A percentile compares a stretch with the other conserved stretches of the same genome.
These are phyloP conservation scores for Fusarium nelsonii DNA, from an alignment of 2,329 filamentous ascomycete genomes.

Conservation along the genomic window DNA sequence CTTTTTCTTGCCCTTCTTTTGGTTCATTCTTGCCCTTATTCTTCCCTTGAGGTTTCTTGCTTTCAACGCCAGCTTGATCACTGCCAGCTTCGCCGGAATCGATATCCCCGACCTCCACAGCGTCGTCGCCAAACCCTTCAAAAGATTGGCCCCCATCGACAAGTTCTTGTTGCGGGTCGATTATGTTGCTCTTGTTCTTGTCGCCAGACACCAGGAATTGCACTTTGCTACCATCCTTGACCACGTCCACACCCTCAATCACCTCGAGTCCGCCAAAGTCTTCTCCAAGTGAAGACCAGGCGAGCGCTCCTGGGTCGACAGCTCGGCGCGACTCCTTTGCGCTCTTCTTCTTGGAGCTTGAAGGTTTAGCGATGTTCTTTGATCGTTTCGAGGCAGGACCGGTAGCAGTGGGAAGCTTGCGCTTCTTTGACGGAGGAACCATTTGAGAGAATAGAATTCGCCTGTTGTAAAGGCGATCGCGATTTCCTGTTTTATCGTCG, in stretches of 20 bases:
- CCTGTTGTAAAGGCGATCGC: constrained; percentile 19
- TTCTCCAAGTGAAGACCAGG: constrained; percentile 84
- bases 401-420: constrained; percentile 53
- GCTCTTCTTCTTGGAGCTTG: constrained; percentile 49
- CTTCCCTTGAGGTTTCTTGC: constrained; percentile 48
- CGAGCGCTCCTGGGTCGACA: constrained; percentile 62
- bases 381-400: constrained; percentile 54
- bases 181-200: constrained; percentile 60
- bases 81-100: constrained; percentile 50
- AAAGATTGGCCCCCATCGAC: constrained; percentile 67
- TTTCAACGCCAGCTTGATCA: constrained; percentile 50
- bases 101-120: constrained; percentile 52
- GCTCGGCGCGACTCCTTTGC: constrained; percentile 46
- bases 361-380: constrained; percentile 47
- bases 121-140: constrained; percentile 71
- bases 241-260: constrained; percentile 89
- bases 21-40: constrained; percentile 50
- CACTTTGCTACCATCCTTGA: constrained; percentile 71
- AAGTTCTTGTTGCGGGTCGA: constrained; percentile 32
- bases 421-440: constrained; percentile 54
- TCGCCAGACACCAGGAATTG: constrained; percentile 64
- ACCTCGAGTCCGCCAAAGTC: constrained; percentile 95
- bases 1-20: constrained; percentile 48
- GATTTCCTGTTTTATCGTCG: background rate
- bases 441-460: constrained; percentile 42